Base-by-base conservation (phyloP, 2,329 filamentous ascomycete species). In the Daldinia eschscholtzii region DNA sequence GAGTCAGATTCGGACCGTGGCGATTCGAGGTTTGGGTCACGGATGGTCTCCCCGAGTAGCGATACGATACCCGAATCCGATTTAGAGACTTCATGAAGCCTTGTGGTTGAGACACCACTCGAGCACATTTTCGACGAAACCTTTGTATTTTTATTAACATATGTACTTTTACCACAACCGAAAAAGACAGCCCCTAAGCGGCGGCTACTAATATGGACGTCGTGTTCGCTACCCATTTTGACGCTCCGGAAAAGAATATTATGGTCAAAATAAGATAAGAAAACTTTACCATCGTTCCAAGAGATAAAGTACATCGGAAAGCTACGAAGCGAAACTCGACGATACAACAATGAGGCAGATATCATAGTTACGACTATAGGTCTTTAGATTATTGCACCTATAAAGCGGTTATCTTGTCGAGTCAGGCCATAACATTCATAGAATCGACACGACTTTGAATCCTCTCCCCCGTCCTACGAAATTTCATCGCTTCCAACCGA, bases 1-100 rank as follows among this genome's bases (percentile, higher is more conserved):
- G 75, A 74, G 39, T 77, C 75, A 10, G 79, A 79, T 46, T 79
- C 77, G 52, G 70, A 72, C 3, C 73, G 65, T 2, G 67, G 61
- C 57, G 71, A 73, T 15, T 72, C 70, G 12, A 56, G 57, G 9
- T 68, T 70, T 10, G 67, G 69, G 18, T 74, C 70, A 20, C 68
- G 64, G 3, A 68, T 70, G 60, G 62, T 69, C 28, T 75, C 74
- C 6, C 67, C 73, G 4, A 65, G 64, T 18, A 74, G 71, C 57
- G 71, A 74, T 46, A 61, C 57, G 4, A 73, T 73, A 30, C 67
- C 41, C 33, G 72, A 74, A 39, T 72, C 67, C 7, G 67, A 72
- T 41, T 42, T 72, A 6, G 67, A 71, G 50, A 63, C 41, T 28
- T 60, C 48, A 9, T 73, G 60, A 72, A 35, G 52, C 6, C 10